Evolutionary conservation across 2,329 filamentous ascomycete species (phyloP).

Genomic region (Trichoderma harzianum): DNA sequence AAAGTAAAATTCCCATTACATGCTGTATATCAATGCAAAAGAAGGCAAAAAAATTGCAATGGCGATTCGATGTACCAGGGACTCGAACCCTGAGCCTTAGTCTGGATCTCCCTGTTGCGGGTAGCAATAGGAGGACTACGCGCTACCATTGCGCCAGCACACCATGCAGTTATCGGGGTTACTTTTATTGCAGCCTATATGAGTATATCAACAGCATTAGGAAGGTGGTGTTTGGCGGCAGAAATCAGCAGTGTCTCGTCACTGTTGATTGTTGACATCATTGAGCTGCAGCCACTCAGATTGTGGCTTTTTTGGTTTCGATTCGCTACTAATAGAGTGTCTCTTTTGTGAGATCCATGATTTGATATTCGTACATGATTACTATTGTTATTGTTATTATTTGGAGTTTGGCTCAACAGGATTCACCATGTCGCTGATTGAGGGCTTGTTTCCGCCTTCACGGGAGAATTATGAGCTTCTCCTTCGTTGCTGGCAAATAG

Average conservation of each 20-base stretch:
- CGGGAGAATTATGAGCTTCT: conserved; percentile 56
- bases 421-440: conserved; percentile 37
- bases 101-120: conserved; percentile 12
- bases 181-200: background rate
- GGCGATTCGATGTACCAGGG: conserved; percentile 18
- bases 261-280: background rate
- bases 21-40: background rate
- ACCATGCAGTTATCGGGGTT: conserved; percentile 18
- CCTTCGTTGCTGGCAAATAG: conserved; percentile 50
- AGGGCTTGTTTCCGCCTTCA: conserved; percentile 56
- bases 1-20: background rate
- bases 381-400: background rate
- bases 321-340: background rate
- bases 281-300: background rate
- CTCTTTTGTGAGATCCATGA: background rate
- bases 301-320: background rate
- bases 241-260: background rate
- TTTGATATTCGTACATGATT: background rate
- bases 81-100: conserved; percentile 21
- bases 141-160: conserved; percentile 22
- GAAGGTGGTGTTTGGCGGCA: conserved; percentile 7
- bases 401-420: background rate
- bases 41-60: background rate
- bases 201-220: accelerated
- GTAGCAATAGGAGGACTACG: conserved; percentile 20